Evolutionary conservation across 2,329 filamentous ascomycete genomes (phyloP), one percentile per base, ranked within the genome.

Genomic region (Periconia macrospinosa): DNA sequence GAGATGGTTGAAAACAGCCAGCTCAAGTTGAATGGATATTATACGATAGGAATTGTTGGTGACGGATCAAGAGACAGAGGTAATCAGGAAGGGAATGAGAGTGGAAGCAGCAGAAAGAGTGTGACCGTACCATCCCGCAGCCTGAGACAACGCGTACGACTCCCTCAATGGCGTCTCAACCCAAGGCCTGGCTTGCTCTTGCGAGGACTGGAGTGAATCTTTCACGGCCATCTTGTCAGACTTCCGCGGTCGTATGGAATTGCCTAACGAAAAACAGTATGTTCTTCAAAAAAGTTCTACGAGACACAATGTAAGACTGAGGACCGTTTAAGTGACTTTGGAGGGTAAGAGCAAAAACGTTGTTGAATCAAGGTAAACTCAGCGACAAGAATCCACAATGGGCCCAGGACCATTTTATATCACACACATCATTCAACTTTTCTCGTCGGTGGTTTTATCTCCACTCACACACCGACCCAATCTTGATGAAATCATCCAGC

Each of bases 111-210:
- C 20, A 57, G 51, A 37, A 42, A 52, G 52, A 65, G 65, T 65
- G 56, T 68, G 69, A 71, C 71, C 81, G 68, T 75, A 90, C 87
- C 89, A 92, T 73, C 89, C 89, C 60, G 88, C 87, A 58, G 81
- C 81, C 58, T 84, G 81, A 42, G 88, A 91, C 37, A 92, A 80
- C 14, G 83, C 77, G 47, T 81, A 78, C 2, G 86, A 91, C 65
- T 86, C 83, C 54, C 90, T 80, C 56, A 90, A 80, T 23, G 90
- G 89, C 17, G 90, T 92, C 69, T 87, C 78, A 55, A 85, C 82
- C 87, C 88, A 92, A 52, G 89, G 70, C 55, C 61, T 68, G 45
- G 61, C 54, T 48, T 68, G 63, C 50, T 65, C 54, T 41, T 58
- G 55, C 35, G 66, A 60, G 7, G 61, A 49, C 48, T 57, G 47